A percentile compares a stretch with the other conserved stretches of the same genome.
phyloP scores from a whole-genome alignment of 768 basidiomycete genomes.

The Mycena alexandri region DNA sequence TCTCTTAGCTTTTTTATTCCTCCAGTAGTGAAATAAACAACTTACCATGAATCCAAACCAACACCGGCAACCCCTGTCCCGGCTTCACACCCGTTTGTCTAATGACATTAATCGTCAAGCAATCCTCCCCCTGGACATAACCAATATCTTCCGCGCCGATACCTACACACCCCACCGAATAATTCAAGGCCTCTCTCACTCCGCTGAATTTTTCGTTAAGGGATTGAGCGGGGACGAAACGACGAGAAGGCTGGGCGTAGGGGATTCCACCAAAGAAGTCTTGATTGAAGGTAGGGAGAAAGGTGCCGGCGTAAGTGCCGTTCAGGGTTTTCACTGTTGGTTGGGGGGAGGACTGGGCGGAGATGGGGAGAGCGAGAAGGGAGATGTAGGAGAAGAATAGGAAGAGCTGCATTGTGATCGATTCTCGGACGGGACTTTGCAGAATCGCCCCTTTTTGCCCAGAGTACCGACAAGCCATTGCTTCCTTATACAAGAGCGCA shows the following conservation, averaged over 20 bases:
- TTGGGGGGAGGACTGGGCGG: conserved; percentile 20
- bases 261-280: conserved; percentile 31
- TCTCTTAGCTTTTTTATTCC: conserved; percentile 32
- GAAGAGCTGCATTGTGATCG: conserved; percentile 26
- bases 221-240: conserved; percentile 30
- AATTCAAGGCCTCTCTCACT: conserved; percentile 28
- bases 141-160: conserved; percentile 26
- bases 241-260: conserved; percentile 31
- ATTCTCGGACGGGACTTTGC: conserved; percentile 25
- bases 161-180: conserved; percentile 31
- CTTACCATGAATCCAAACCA: conserved; percentile 30
- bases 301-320: conserved; percentile 29
- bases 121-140: conserved; percentile 31
- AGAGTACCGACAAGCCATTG: conserved; percentile 23
- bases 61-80: conserved; percentile 30
- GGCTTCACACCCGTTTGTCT: conserved; percentile 31
- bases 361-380: conserved; percentile 27
- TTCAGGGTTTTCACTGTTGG: conserved; percentile 26
- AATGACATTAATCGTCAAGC: conserved; percentile 29
- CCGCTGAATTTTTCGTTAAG: conserved; percentile 28
- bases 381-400: conserved; percentile 26
- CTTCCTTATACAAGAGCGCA: conserved; percentile 17
- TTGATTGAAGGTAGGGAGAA: conserved; percentile 31
- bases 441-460: conserved; percentile 26
- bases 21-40: conserved; percentile 23